Evolutionary conservation across 495 filamentous ascomycete species (phyloP).

Genomic region (Aspergillus heteromorphus): DNA sequence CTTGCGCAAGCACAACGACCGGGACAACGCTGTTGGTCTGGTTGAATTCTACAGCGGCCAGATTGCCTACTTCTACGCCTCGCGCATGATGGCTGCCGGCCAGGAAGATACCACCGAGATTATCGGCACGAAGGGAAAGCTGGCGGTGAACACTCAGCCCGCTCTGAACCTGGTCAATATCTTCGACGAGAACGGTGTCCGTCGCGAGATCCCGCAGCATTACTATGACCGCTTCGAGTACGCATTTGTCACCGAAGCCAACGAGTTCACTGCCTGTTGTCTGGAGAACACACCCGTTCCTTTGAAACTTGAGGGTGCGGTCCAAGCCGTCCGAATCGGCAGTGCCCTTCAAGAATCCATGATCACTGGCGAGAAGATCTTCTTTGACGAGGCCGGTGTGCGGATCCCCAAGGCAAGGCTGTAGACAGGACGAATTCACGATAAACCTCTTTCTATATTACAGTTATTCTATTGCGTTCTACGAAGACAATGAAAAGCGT

Average conservation of each 20-base stretch:
- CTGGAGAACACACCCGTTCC: slow-evolving; percentile 50
- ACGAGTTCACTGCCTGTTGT: slow-evolving; percentile 52
- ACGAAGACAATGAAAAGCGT: not conserved
- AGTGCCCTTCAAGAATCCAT: slow-evolving; percentile 55
- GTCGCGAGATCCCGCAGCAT: slow-evolving; percentile 50
- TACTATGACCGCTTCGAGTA: slow-evolving; percentile 60
- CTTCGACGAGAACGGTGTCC: slow-evolving; percentile 42
- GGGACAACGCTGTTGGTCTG: slow-evolving; percentile 58
- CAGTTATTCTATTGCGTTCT: not conserved
- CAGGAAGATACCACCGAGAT: slow-evolving; percentile 62
- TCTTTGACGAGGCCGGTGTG: slow-evolving; percentile 44
- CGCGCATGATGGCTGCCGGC: slow-evolving; percentile 59
- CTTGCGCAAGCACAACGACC: slow-evolving; percentile 52
- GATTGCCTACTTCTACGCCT: slow-evolving; percentile 56
- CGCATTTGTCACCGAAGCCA: slow-evolving; percentile 58
- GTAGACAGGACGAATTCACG: not conserved
- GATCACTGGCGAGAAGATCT: slow-evolving; percentile 53
- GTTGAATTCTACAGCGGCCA: slow-evolving; percentile 58
- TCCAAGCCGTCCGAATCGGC: slow-evolving; percentile 57
- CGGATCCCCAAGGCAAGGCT: slow-evolving; percentile 28
- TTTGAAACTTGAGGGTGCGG: slow-evolving; percentile 48
- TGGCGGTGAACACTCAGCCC: slow-evolving; percentile 53
- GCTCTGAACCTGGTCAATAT: slow-evolving; percentile 47
- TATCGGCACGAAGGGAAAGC: slow-evolving; percentile 57
- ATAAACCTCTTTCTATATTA: not conserved